A percentile compares a stretch with the other conserved stretches of the same genome.
Conservation (phyloP, 352 stramenopile genomes). For the Globisporangium parvum region DNA sequence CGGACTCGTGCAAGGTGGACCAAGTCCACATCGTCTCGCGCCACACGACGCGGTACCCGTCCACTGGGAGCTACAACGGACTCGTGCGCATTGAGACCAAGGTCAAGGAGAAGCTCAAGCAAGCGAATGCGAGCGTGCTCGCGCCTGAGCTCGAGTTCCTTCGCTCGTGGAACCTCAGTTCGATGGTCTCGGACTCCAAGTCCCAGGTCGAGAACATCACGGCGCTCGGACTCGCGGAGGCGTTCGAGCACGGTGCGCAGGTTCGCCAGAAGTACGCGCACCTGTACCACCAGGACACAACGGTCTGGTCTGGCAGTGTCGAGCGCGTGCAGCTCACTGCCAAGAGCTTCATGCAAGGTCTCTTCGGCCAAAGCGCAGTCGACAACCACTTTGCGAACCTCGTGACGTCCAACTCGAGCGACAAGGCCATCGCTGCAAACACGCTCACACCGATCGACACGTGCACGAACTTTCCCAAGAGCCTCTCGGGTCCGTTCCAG, state of each 20-base stretch:
- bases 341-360: slow-evolving; percentile 42
- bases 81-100: slow-evolving; percentile 26
- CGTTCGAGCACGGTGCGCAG: slow-evolving; percentile 28
- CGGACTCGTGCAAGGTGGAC: slow-evolving; percentile 36
- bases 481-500: slow-evolving; percentile 16
- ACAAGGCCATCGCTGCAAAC: slow-evolving; percentile 35
- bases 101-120: slow-evolving; percentile 20
- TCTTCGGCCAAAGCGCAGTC: slow-evolving; percentile 26
- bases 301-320: slow-evolving; percentile 38
- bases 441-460: slow-evolving; percentile 49
- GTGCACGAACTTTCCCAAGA: slow-evolving; percentile 39
- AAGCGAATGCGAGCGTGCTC: slow-evolving; percentile 20
- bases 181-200: slow-evolving; percentile 26
- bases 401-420: slow-evolving; percentile 28
- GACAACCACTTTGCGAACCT: slow-evolving; percentile 26
- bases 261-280: slow-evolving; percentile 35
- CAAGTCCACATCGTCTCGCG: slow-evolving; percentile 43
- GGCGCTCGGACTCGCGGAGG: slow-evolving; percentile 32
- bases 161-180: slow-evolving; percentile 34
- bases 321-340: slow-evolving; percentile 49
- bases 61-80: slow-evolving; percentile 39
- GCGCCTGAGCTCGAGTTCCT: slow-evolving; percentile 34
- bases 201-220: slow-evolving; percentile 54
- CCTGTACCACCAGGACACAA: slow-evolving; percentile 33
- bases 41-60: slow-evolving; percentile 53